Percentiles rank a stretch among this genome's conserved stretches.
These are phyloP conservation scores for Rubus parviflorus DNA, from an alignment of 306 rosid genomes.

Conservation along the genomic window DNA sequence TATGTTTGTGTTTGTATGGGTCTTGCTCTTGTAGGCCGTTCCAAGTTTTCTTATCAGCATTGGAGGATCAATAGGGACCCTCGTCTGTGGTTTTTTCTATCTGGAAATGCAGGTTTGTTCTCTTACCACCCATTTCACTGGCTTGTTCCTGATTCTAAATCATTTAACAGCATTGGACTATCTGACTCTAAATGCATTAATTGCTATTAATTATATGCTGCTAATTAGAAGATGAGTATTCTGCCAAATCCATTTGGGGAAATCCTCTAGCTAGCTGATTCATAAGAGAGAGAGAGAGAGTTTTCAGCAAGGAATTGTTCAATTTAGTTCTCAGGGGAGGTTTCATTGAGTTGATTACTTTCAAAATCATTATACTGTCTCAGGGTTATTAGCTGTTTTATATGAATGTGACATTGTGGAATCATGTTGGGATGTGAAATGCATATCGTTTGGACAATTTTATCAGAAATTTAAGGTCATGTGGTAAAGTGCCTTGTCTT, in stretches of 20 bases:
- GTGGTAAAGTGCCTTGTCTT: not conserved
- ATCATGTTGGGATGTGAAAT: not conserved
- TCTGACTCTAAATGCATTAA: not conserved
- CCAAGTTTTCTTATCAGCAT: constrained; percentile 18
- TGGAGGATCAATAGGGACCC: constrained; percentile 46
- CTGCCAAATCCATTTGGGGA: not conserved
- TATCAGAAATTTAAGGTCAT: not conserved
- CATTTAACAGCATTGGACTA: too few species aligned
- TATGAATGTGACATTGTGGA: not conserved
- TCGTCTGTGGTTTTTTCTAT: constrained; percentile 41
- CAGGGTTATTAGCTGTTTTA: not conserved
- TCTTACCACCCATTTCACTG: not conserved
- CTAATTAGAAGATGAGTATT: not conserved
- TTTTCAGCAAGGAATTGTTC: too few species aligned
- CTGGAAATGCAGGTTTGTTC: constrained; percentile 28
- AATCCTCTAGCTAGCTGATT: too few species aligned
- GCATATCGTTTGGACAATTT: too few species aligned
- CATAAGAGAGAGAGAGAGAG: too few species aligned
- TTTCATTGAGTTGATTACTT: too few species aligned
- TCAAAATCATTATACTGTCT: not conserved
- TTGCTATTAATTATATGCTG: not conserved
- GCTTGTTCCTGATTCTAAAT: too few species aligned
- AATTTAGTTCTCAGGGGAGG: too few species aligned
- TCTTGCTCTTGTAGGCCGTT: constrained; percentile 37
- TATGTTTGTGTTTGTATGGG: not conserved